Percentiles rank a stretch among this genome's conserved stretches.
Evolutionary conservation across 108 stramenopile species (phyloP).

Genomic region (Cyclotella cryptica): DNA sequence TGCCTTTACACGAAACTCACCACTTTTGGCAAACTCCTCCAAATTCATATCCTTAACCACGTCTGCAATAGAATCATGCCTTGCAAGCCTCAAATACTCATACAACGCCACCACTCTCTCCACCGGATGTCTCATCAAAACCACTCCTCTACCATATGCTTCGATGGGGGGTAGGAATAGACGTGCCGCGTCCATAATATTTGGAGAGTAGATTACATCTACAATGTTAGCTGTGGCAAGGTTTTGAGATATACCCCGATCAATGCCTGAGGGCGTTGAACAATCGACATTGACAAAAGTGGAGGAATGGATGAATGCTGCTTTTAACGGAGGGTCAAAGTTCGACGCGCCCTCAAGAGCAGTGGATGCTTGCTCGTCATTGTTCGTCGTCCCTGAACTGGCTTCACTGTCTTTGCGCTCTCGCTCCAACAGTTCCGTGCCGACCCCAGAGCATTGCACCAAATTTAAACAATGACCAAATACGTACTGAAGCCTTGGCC

Average conservation of each 20-base stretch:
- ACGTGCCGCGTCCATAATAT: constrained; percentile 28
- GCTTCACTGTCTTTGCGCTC: neutral
- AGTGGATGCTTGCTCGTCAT: neutral
- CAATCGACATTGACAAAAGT: constrained; percentile 40
- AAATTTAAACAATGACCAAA: constrained; percentile 40
- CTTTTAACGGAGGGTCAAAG: constrained; percentile 34
- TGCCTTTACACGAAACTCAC: constrained; percentile 8
- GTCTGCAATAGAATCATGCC: neutral
- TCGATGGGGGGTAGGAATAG: constrained; percentile 28
- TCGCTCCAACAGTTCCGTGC: constrained; percentile 9
- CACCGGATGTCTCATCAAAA: constrained; percentile 33
- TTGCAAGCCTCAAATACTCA: constrained; percentile 20
- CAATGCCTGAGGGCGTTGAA: constrained; percentile 28
- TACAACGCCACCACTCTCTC: constrained; percentile 32
- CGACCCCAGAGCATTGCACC: constrained; percentile 31
- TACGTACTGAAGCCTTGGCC: constrained; percentile 4
- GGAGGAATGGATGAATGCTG: constrained; percentile 19
- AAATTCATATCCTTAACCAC: constrained; percentile 27
- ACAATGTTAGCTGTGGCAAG: constrained; percentile 30
- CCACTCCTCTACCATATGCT: constrained; percentile 33
- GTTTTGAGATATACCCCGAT: constrained; percentile 26
- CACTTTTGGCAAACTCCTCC: constrained; percentile 34
- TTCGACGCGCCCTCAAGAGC: neutral
- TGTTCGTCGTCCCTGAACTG: too few relatives aligned
- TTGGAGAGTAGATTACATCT: constrained; percentile 21